A percentile compares a stretch with the other conserved stretches of the same genome.
Conservation (phyloP, 2,329 filamentous ascomycete genomes). For the Penicillium sp. region DNA sequence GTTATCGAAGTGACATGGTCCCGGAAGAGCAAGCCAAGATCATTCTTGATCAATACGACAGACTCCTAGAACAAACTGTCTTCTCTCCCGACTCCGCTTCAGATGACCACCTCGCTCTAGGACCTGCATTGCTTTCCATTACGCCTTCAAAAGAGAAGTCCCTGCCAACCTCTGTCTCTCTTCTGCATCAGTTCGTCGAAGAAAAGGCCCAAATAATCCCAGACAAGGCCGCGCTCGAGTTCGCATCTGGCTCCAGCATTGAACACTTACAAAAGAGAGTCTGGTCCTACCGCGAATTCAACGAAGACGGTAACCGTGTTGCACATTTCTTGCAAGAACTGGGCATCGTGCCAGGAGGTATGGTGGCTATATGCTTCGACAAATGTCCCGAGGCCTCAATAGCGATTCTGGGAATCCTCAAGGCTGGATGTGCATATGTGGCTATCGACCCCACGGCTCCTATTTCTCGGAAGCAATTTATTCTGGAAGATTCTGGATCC, state of each 20-base stretch:
- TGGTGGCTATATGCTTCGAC: conserved; percentile 79
- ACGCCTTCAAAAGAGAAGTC: conserved; percentile 62
- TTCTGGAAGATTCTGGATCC: conserved; percentile 73
- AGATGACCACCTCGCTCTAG: conserved; percentile 42
- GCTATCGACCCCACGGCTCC: conserved; percentile 79
- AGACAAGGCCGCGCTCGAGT: conserved; percentile 72
- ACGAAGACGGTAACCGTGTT: conserved; percentile 72
- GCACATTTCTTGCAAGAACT: conserved; percentile 64
- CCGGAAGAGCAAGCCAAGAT: conserved; percentile 69
- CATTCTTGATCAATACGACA: conserved; percentile 73
- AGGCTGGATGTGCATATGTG: conserved; percentile 79
- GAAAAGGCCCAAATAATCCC: conserved; percentile 60
- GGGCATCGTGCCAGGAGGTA: conserved; percentile 58
- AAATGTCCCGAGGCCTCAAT: conserved; percentile 86
- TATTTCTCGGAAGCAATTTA: conserved; percentile 73
- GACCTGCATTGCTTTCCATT: conserved; percentile 59
- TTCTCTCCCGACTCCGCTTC: conserved; percentile 49
- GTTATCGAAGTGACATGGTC: conserved; percentile 66
- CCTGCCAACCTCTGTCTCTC: conserved; percentile 61
- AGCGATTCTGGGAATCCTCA: conserved; percentile 78
- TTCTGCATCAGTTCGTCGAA: conserved; percentile 82
- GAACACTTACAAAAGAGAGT: conserved; percentile 50
- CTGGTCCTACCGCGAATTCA: conserved; percentile 78
- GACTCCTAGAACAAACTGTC: conserved; percentile 64
- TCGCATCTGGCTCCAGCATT: conserved; percentile 63